Base-by-base conservation (phyloP, 192 early-diverging fungal species). In the Coemansia sp. region DNA sequence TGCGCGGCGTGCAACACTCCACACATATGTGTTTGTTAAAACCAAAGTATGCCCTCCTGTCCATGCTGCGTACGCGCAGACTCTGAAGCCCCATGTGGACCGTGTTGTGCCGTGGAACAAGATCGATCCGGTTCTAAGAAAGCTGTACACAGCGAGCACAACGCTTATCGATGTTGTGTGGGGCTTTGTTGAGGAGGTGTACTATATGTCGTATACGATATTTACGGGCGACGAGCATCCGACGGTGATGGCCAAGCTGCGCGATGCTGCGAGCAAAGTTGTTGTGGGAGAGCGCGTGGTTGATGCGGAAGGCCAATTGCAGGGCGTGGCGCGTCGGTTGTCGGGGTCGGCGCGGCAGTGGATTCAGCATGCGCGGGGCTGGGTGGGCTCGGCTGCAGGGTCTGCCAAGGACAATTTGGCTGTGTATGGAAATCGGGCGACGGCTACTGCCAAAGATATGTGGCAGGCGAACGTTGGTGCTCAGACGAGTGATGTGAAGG, bases 121-220 rank as follows among this genome's bases (percentile, higher is more conserved):
- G 12, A 64, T 73, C 27, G 54, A 72, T 2, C 16, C 19, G 0
- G 63, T 73, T 19, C 7, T 50, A 1, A 54, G 37, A 5, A 68
- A 54, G 27, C 1, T 59, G 1, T 13, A 20, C 2, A 18, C 24
- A 1, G 47, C 57, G 4, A 11, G 14, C 1, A 20, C 19, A 4
- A 38, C 65, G 0, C 11, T 64, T 14, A 12, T 57, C 1, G 58
- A 63, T 4, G 38, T 75, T 35, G 19, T 52, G 20, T 39, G 22
- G 55, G 50, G 61, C 1, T 69, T 81, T 61, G 29, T 27, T 27
- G 73, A 73, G 48, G 78, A 81, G 58, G 48, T 72, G 43, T 81
- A 73, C 66, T 81, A 60, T 32, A 81, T 81, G 73, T 56, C 55
- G 45, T 81, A 81, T 63, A 73, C 73, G 1, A 81, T 81, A 54